Evolutionary conservation across 495 filamentous ascomycete genomes (phyloP), one percentile per base, ranked within the genome.

Genomic region (Hypoxylon rickii): DNA sequence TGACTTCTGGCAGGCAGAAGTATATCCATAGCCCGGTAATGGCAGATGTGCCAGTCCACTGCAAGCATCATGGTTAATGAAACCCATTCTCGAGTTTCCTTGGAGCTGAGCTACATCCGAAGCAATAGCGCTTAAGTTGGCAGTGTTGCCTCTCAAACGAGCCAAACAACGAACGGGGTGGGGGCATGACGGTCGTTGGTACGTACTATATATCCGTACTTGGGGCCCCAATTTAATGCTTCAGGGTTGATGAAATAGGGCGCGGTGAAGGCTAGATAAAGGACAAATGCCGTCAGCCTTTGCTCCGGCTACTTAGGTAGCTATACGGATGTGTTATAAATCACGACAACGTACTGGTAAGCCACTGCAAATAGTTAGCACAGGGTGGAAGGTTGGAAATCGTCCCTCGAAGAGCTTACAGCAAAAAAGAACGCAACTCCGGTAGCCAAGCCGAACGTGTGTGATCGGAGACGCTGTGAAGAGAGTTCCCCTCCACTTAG

Each of bases 161-260:
- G n/a, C n/a, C n/a, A n/a, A n/a, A n/a, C n/a, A n/a, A n/a, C n/a
- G n/a, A n/a, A n/a, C n/a, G n/a, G n/a, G n/a, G n/a, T n/a, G n/a
- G n/a, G n/a, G n/a, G n/a, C n/a, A n/a, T n/a, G n/a, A n/a, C n/a
- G n/a, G n/a, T n/a, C n/a, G n/a, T n/a, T n/a, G n/a, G n/a, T n/a
- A n/a, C n/a, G n/a, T n/a, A n/a, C n/a, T 43, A 83, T 84, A 63
- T 82, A 85, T 3, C 79, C 78, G 34, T 79, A 80, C 54, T 76
- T 81, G 6, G 79, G 78, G 1, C 81, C 81, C 81, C 80, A 86
- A 50, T 79, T 76, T 11, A 85, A 53, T 8, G 75, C 64, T 24
- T 67, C 67, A 0, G 83, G 81, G 47, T 84, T 85, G 63, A 86
- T 84, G 55, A 86, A 84, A 55, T 86, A 84, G 15, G 83, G 76